Evolutionary conservation across 1,284 basidiomycete genomes (phyloP).

Genomic region (Papiliotrema laurentii): DNA sequence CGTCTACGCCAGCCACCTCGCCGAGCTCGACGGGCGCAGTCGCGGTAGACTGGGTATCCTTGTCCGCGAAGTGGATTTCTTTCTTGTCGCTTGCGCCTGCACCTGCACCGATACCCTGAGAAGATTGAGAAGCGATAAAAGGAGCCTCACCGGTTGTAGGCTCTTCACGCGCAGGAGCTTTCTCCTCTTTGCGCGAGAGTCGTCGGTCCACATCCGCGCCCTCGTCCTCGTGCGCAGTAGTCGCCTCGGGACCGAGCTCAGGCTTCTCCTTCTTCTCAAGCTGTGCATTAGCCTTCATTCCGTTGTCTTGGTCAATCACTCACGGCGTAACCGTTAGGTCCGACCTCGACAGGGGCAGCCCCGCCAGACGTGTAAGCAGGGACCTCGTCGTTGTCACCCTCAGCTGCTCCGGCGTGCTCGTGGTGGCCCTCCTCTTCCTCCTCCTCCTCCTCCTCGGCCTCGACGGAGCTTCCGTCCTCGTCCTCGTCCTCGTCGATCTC

Average conservation of each 20-base stretch:
- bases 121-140: slow-evolving; percentile 15
- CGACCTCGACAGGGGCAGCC: slow-evolving; percentile 52
- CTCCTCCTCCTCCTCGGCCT: slow-evolving; percentile 70
- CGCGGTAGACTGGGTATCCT: background rate
- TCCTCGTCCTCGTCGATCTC: slow-evolving; percentile 65
- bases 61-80: too few species aligned
- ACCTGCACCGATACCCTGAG: slow-evolving; percentile 6
- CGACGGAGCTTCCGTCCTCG: slow-evolving; percentile 65
- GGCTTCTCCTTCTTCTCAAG: slow-evolving; percentile 44
- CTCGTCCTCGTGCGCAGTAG: slow-evolving; percentile 10
- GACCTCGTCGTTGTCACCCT: slow-evolving; percentile 46
- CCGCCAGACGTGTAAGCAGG: slow-evolving; percentile 50
- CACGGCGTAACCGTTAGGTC: slow-evolving; percentile 68
- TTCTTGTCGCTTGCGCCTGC: too few species aligned
- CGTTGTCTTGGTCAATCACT: slow-evolving; percentile 34
- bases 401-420: slow-evolving; percentile 39
- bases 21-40: slow-evolving; percentile 7
- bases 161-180: slow-evolving; percentile 43
- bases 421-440: slow-evolving; percentile 51
- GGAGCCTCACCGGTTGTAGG: slow-evolving; percentile 43
- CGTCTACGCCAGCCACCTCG: slow-evolving; percentile 14
- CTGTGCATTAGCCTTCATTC: slow-evolving; percentile 16
- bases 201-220: slow-evolving; percentile 11
- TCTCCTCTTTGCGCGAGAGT: slow-evolving; percentile 42
- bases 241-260: slow-evolving; percentile 28